Conservation (phyloP, 148 eudicot genomes). For the Gaultheria prostrata region DNA sequence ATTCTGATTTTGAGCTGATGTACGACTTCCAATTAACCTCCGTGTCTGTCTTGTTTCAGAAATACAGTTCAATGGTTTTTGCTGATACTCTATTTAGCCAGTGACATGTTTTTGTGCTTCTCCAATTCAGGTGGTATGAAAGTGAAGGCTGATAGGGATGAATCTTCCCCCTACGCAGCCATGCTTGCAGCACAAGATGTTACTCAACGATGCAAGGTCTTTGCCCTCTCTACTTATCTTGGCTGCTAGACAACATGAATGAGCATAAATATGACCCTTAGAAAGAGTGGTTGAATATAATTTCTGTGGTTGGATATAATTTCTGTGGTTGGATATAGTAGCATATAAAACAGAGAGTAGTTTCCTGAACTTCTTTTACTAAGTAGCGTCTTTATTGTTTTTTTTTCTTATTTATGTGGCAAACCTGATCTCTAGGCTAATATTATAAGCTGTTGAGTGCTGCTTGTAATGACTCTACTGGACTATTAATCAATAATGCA, state of each 20-base stretch:
- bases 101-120: background rate
- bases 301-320: background rate
- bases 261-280: background rate
- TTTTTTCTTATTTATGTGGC: background rate
- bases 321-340: background rate
- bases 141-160: slow-evolving; percentile 19
- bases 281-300: background rate
- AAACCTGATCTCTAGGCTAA: background rate
- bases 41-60: background rate
- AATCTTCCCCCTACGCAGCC: slow-evolving; percentile 17
- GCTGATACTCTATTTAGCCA: background rate
- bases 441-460: background rate
- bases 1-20: background rate
- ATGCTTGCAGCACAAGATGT: slow-evolving; percentile 64
- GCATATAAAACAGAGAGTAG: background rate
- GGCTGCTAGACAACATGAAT: background rate
- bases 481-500: background rate
- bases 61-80: background rate
- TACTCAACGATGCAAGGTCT: slow-evolving; percentile 50
- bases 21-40: background rate
- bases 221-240: background rate
- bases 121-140: slow-evolving; percentile 36
- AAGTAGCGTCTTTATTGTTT: too few relatives aligned
- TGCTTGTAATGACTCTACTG: background rate
- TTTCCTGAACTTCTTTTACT: background rate